Evolutionary conservation across 176 grass and related monocot species (phyloP), one percentile per base, ranked within the genome.

Genomic region (Oryza glaberrima): DNA sequence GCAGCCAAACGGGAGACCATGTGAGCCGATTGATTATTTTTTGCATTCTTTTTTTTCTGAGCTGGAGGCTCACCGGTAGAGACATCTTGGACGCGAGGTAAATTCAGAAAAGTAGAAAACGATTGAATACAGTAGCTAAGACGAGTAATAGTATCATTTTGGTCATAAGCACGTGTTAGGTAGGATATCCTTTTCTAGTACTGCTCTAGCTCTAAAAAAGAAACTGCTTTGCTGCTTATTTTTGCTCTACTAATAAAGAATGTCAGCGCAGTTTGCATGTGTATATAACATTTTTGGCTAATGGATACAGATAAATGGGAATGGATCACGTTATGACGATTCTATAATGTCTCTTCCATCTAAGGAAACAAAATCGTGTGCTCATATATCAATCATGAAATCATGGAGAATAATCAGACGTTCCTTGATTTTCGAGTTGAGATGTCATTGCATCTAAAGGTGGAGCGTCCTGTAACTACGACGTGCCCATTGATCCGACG

Each of bases 381-480:
- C 30, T 32, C 2, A 38, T 38, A 38, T 38, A 32, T 2, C 30
- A 56, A 56, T 20, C 5, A 56, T 19, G 52, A 56, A 56, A 19
- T 56, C 16, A 56, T 19, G 52, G 17, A 56, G 16, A 56, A 56
- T 56, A 56, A 56, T 56, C 52, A 56, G 7, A 7, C 68, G 5
- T 69, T 65, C 52, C 11, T 6, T 6, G 9, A 17, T 77, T 76
- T 85, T 85, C 41, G 23, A 85, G 88, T 22, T 86, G 34, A 86
- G 23, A 60, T 28, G 83, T 78, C 58, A 0, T 25, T 12, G 67
- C 30, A 73, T 86, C n/a, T 77, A 82, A 82, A 82, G 88, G 83
- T 90, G 26, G 45, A 4, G 66, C 7, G 73, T 86, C 82, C 11
- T 16, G 19, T 52, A 67, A 20, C 72, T 68, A 15, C 35, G 48